Evolutionary conservation across 371 early-diverging fungal genomes (phyloP), one percentile per base, ranked within the genome.

Genomic region (Cladochytrium tenue): DNA sequence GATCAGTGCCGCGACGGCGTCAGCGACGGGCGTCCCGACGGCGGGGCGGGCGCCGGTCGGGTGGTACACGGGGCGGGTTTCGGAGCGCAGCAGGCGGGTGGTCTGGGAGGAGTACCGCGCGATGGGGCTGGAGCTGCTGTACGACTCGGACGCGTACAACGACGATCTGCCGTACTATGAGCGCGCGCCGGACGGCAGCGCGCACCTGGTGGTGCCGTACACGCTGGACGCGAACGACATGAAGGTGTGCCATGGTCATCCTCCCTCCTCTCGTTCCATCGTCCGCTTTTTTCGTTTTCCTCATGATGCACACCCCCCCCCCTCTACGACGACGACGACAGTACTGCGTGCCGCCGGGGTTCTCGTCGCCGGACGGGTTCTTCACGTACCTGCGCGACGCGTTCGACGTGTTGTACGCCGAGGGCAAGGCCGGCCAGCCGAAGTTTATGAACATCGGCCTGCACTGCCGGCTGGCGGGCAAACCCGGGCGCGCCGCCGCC

Each of bases 131-230:
- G 61, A 59, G 15, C 71, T 82, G n/a, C 56, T 78, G 58, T 82
- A 78, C 67, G 82, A 82, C 53, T 74, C 68, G 7, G 82, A 82
- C 67, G 73, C 79, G 0, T 80, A 82, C 74, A 76, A 77, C 51
- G 82, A 82, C 64, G 82, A 82, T 56, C 65, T 82, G 61, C 80
- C 82, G 15, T 78, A 78, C 63, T 80, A 74, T 66, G 62, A 76
- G 2, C 20, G 35, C 15, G 59, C 15, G 1, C 53, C 66, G 31
- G 58, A 56, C n/a, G 68, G 53, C 1, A 62, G 68, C 30, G 51
- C 33, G 31, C 76, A 74, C 33, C 63, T 82, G 43, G 73, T 79
- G 25, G 73, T 82, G 23, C 82, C 82, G 1, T 82, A 82, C 71
- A 82, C 80, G 0, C 67, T 80, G 5, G 80, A 80, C 59, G 36